Evolutionary conservation across 1,284 basidiomycete species (phyloP).

Genomic region (Ceratobasidium sp.): DNA sequence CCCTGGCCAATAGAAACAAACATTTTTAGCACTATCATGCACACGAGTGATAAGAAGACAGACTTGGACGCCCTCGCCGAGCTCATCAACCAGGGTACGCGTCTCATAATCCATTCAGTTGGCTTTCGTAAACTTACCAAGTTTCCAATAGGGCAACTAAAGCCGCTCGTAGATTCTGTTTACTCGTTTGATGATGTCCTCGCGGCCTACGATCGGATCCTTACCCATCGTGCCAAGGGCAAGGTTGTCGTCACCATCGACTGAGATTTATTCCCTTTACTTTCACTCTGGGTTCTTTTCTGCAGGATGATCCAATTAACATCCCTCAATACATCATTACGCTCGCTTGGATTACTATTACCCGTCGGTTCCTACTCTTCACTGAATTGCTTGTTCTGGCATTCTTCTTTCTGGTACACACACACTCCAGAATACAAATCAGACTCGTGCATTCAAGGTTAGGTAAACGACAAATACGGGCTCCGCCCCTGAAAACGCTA

Average conservation of each 20-base stretch:
- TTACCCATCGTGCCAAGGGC: conserved; percentile 63
- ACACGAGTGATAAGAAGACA: conserved; percentile 49
- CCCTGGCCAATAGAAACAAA: conserved; percentile 32
- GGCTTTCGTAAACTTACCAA: conserved; percentile 40
- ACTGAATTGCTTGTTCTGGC: neutral
- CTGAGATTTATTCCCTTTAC: neutral
- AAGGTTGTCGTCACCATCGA: conserved; percentile 58
- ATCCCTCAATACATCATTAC: neutral
- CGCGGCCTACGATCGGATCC: conserved; percentile 67
- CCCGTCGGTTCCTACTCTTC: too few species aligned
- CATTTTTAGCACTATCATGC: conserved; percentile 47
- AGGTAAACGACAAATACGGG: neutral
- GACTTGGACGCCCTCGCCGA: conserved; percentile 53
- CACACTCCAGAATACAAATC: neutral
- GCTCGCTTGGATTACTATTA: too few species aligned
- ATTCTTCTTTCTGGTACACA: neutral
- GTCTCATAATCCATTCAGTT: conserved; percentile 38
- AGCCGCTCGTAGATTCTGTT: conserved; percentile 67
- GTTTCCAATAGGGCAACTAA: conserved; percentile 56
- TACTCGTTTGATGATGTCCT: conserved; percentile 63
- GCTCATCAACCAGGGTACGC: conserved; percentile 56
- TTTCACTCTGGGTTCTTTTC: neutral
- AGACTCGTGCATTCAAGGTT: neutral
- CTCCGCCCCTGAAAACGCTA: neutral
- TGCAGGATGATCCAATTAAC: neutral